phyloP scores from a whole-genome alignment of 768 basidiomycete species.

The Myochromella boudieri region DNA sequence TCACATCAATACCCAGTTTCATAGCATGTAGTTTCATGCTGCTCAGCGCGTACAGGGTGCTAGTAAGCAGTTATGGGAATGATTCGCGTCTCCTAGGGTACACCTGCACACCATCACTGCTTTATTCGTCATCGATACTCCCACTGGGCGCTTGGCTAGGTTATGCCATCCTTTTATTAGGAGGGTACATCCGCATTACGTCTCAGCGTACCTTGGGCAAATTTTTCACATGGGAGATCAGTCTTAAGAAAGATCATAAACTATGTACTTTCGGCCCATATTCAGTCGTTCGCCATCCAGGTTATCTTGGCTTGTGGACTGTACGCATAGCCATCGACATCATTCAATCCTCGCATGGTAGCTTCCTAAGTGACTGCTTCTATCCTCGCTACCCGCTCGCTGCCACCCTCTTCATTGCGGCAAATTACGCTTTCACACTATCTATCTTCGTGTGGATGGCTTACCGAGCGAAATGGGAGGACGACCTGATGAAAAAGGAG shows the following conservation, averaged over 20 bases:
- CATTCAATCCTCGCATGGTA: background rate
- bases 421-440: background rate
- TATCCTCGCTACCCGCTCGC: background rate
- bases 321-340: constrained; percentile 2
- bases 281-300: constrained; percentile 6
- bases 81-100: background rate
- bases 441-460: constrained; percentile 8
- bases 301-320: constrained; percentile 7
- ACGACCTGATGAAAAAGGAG: constrained; percentile 10
- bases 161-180: background rate
- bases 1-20: background rate
- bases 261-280: constrained; percentile 10
- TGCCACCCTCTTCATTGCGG: background rate
- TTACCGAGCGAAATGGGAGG: constrained; percentile 6
- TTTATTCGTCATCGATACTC: background rate
- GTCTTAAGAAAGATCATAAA: constrained; percentile 6
- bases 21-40: background rate
- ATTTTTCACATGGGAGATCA: constrained; percentile 13
- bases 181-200: constrained; percentile 1
- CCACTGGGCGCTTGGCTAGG: background rate
- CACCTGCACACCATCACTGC: background rate
- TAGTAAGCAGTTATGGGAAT: background rate
- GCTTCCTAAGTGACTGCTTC: constrained; percentile 1
- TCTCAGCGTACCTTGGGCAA: constrained; percentile 7
- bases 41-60: background rate